phyloP scores from a whole-genome alignment of 176 grass and related monocot species.

The Oryza glumipatula region DNA sequence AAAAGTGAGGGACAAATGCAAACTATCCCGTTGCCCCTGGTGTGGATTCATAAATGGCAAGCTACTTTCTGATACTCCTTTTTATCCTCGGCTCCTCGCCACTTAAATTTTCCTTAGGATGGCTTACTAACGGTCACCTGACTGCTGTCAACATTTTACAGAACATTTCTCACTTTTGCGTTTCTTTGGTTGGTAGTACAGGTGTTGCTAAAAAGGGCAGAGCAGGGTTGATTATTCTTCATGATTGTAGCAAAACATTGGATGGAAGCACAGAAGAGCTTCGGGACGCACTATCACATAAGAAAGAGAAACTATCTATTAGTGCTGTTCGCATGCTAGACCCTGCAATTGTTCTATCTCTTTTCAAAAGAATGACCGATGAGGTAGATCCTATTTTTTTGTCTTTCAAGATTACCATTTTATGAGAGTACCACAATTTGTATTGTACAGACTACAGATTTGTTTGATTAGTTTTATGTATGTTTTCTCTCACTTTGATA shows the following conservation, averaged over 20 bases:
- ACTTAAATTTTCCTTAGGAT: not conserved
- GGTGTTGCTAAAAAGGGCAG: slow-evolving; percentile 85
- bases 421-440: slow-evolving; percentile 10
- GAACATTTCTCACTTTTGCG: not conserved
- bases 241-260: slow-evolving; percentile 76
- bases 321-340: slow-evolving; percentile 56
- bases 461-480: slow-evolving; percentile 11
- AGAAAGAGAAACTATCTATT: slow-evolving; percentile 61
- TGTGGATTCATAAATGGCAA: slow-evolving; percentile 83
- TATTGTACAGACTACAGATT: not conserved
- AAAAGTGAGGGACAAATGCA: slow-evolving; percentile 95
- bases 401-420: slow-evolving; percentile 10
- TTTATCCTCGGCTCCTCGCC: not conserved
- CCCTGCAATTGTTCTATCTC: slow-evolving; percentile 62
- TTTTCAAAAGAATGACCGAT: slow-evolving; percentile 84
- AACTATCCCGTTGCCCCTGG: slow-evolving; percentile 71
- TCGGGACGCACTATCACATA: slow-evolving; percentile 60
- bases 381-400: slow-evolving; percentile 61
- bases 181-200: slow-evolving; percentile 55
- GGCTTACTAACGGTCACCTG: slow-evolving; percentile 3
- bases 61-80: slow-evolving; percentile 20
- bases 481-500: slow-evolving; percentile 22
- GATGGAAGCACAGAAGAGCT: slow-evolving; percentile 70
- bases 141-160: slow-evolving; percentile 6
- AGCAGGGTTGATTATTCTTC: slow-evolving; percentile 57